Percentiles rank a stretch among this genome's conserved stretches.
phyloP scores from a whole-genome alignment of 352 stramenopile genomes.

The Phytophthora aleatoria region DNA sequence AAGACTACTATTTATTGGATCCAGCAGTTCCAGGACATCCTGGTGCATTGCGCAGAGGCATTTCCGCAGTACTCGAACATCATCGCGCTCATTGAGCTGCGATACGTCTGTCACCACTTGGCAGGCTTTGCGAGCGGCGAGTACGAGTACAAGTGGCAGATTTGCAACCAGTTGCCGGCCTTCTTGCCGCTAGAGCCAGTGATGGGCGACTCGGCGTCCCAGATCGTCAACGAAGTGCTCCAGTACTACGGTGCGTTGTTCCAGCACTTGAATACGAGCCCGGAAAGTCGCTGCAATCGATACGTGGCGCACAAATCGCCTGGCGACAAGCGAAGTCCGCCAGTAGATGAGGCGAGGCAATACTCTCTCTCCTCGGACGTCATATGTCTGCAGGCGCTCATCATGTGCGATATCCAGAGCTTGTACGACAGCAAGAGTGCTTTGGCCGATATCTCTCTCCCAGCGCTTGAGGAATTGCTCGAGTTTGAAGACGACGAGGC shows the following conservation, averaged over 20 bases:
- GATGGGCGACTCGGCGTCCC: conserved; percentile 60
- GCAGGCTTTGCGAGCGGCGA: conserved; percentile 59
- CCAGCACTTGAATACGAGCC: conserved; percentile 59
- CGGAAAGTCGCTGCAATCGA: conserved; percentile 46
- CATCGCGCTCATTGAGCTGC: conserved; percentile 75
- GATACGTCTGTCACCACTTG: conserved; percentile 84
- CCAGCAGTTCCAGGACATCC: conserved; percentile 76
- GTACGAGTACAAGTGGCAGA: conserved; percentile 77
- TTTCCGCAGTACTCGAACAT: conserved; percentile 74
- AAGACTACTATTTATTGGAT: conserved; percentile 80
- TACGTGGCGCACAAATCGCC: conserved; percentile 36
- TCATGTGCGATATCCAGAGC: conserved; percentile 82
- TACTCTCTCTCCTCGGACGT: conserved; percentile 61
- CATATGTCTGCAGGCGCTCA: conserved; percentile 65
- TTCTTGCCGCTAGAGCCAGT: conserved; percentile 54
- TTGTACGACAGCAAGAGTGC: conserved; percentile 82
- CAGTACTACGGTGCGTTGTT: conserved; percentile 77
- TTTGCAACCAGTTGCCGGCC: conserved; percentile 64
- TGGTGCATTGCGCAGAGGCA: conserved; percentile 65
- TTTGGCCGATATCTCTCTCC: conserved; percentile 64
- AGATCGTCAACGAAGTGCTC: conserved; percentile 79
- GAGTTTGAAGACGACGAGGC: conserved; percentile 82
- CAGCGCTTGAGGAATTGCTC: conserved; percentile 69
- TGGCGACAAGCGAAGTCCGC: conserved; percentile 8
- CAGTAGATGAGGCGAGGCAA: conserved; percentile 14